Conservation (phyloP, 345 rosid species). For the Pugionium dolabratum region DNA sequence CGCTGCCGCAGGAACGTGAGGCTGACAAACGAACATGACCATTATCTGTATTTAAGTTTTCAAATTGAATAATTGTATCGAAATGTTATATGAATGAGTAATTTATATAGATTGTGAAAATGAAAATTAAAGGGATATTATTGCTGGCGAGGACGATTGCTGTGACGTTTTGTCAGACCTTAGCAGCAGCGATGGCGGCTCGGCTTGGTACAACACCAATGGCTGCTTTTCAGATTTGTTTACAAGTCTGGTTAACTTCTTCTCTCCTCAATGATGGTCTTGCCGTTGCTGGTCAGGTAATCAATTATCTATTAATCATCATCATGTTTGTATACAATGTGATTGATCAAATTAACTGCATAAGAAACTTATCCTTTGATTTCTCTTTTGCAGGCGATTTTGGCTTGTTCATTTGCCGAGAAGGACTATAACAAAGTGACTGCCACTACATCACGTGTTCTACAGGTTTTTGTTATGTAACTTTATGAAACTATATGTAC, state of each 20-base stretch:
- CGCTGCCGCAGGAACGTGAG: too few relatives aligned
- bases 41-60: too few relatives aligned
- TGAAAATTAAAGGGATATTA: constrained; percentile 50
- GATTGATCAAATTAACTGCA: constrained; percentile 2
- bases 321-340: not conserved
- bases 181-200: constrained; percentile 91
- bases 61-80: too few relatives aligned
- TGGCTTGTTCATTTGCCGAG: constrained; percentile 86
- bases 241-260: constrained; percentile 94
- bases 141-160: constrained; percentile 79
- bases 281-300: constrained; percentile 98
- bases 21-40: too few relatives aligned
- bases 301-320: not conserved
- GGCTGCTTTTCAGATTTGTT: constrained; percentile 93
- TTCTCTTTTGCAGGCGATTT: constrained; percentile 59
- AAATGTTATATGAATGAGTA: too few relatives aligned
- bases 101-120: too few relatives aligned
- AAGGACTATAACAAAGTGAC: constrained; percentile 72
- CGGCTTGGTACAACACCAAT: constrained; percentile 76
- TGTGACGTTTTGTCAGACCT: constrained; percentile 82
- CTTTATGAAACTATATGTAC: too few relatives aligned
- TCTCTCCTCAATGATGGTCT: constrained; percentile 96
- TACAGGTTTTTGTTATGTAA: too few relatives aligned
- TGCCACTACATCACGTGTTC: constrained; percentile 59
- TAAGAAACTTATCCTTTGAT: not conserved